phyloP scores from a whole-genome alignment of 257 asterid genomes.

The Marsdenia floribunda region DNA sequence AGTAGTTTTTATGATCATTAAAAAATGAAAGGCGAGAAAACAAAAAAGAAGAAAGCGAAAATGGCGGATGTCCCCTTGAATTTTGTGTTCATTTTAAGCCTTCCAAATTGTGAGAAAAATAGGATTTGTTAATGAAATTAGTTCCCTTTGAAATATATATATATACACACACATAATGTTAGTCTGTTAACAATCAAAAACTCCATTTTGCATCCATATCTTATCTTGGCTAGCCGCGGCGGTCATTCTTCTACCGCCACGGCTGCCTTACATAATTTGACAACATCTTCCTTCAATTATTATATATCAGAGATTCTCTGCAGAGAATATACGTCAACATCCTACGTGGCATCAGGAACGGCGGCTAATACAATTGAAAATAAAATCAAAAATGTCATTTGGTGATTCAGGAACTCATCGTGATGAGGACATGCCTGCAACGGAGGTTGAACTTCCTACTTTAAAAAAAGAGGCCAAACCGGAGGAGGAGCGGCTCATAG shows the following conservation, averaged over 20 bases:
- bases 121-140: conserved; percentile 13
- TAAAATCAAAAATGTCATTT: not conserved
- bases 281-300: too few relatives aligned
- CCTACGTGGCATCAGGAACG: too few relatives aligned
- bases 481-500: conserved; percentile 62
- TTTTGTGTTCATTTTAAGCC: conserved; percentile 24
- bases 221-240: conserved; percentile 53
- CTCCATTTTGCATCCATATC: not conserved
- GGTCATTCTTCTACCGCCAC: conserved; percentile 42
- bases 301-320: too few relatives aligned
- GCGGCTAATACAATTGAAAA: too few relatives aligned
- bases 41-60: conserved; percentile 24
- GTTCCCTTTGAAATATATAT: not conserved
- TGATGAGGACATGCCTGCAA: not conserved
- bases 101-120: conserved; percentile 18
- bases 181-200: not conserved
- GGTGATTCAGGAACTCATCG: not conserved
- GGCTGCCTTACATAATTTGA: conserved; percentile 27
- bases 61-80: conserved; percentile 24
- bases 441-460: not conserved
- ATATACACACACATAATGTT: too few relatives aligned
- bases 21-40: conserved; percentile 30
- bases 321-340: too few relatives aligned
- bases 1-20: not conserved
- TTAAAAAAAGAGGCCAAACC: conserved; percentile 38